phyloP scores from a whole-genome alignment of 306 rosid genomes.

The Sophora flavescens region DNA sequence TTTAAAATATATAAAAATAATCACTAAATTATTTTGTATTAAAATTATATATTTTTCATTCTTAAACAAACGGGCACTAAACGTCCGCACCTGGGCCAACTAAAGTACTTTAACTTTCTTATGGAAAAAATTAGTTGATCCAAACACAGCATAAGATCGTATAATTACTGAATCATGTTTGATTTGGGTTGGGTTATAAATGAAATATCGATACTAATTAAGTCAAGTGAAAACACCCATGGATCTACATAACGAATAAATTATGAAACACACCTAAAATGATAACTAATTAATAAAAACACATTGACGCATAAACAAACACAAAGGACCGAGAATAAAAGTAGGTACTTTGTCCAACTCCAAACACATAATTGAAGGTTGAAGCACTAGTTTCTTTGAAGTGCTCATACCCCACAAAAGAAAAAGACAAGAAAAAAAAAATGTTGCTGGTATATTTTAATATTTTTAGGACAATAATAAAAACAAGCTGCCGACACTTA shows the following conservation, averaged over 20 bases:
- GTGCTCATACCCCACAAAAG: conserved; percentile 33
- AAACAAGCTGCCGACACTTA: conserved; percentile 73
- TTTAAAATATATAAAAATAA: no score
- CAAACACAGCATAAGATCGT: no score
- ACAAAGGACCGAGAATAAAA: conserved; percentile 23
- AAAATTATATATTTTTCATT: no score
- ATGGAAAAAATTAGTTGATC: no score
- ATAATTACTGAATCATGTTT: no score
- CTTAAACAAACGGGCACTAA: no score
- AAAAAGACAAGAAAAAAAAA: conserved; percentile 27
- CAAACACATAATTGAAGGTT: conserved; percentile 41
- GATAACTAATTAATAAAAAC: conserved; percentile 22
- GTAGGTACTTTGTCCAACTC: conserved; percentile 43
- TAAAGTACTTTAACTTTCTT: no score
- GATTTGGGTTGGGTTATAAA: no score
- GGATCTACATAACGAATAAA: neutral
- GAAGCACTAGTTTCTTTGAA: conserved; percentile 18
- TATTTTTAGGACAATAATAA: neutral
- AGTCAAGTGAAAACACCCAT: no score
- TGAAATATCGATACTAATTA: no score
- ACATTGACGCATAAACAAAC: neutral
- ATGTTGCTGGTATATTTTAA: neutral
- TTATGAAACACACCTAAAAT: conserved; percentile 28
- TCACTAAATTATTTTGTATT: no score
- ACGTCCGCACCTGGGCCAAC: no score